These are phyloP conservation scores for Lactifluus pinguis DNA, from an alignment of 768 basidiomycete genomes.

Conservation along the genomic window DNA sequence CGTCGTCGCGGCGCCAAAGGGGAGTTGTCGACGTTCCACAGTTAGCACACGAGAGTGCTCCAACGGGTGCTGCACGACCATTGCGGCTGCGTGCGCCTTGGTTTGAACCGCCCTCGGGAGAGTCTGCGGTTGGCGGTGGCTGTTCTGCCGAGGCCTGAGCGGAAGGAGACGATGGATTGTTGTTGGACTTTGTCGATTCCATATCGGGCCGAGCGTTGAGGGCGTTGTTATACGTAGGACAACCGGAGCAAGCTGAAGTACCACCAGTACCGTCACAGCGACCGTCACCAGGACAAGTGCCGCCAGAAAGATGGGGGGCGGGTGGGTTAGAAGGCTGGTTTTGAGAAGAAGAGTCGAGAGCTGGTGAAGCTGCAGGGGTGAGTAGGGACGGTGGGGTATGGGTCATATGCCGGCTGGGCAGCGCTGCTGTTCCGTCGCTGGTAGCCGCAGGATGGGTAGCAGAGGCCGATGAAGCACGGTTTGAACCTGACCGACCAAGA, in stretches of 20 bases:
- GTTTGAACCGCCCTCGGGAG: constrained; percentile 12
- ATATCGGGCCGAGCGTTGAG: constrained; percentile 36
- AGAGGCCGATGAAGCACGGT: constrained; percentile 16
- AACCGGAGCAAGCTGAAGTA: constrained; percentile 85
- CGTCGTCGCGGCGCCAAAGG: constrained; percentile 81
- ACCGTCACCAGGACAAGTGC: constrained; percentile 98
- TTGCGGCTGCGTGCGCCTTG: constrained; percentile 15
- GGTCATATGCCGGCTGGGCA: constrained; percentile 22
- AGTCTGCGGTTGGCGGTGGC: constrained; percentile 9
- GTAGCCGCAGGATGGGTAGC: constrained; percentile 24
- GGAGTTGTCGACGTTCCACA: constrained; percentile 88
- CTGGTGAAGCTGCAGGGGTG: constrained; percentile 27
- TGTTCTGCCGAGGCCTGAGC: constrained; percentile 20
- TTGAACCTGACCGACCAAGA: constrained; percentile 30
- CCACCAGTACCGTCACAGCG: constrained; percentile 97
- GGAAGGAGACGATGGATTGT: constrained; percentile 22
- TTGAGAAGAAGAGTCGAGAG: constrained; percentile 23
- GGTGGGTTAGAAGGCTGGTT: constrained; percentile 15
- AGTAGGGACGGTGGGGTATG: constrained; percentile 29
- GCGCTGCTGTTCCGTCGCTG: constrained; percentile 25
- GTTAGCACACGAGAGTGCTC: constrained; percentile 77
- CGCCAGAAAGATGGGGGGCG: constrained; percentile 25
- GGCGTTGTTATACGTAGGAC: constrained; percentile 93
- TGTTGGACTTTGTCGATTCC: constrained; percentile 22
- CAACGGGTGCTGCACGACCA: constrained; percentile 37